These are phyloP conservation scores for Kwoniella dendrophila DNA, from an alignment of 768 basidiomycete genomes.

Conservation along the genomic window DNA sequence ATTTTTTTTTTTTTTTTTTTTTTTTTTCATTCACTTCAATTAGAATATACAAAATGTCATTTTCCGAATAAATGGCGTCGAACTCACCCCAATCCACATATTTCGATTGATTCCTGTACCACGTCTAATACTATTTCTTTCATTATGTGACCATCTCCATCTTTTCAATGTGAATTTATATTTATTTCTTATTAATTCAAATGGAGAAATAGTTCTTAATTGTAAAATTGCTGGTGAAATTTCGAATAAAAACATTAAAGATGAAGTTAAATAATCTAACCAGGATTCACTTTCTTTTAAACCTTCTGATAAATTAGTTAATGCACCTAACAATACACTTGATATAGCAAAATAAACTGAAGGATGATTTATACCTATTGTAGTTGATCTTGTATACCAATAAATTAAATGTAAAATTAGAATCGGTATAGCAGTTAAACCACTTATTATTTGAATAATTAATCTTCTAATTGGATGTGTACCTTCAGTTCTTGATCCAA, in stretches of 20 bases:
- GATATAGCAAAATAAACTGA: not conserved
- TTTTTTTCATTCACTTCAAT: not conserved
- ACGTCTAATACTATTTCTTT: constrained; percentile 17
- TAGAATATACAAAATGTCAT: not conserved
- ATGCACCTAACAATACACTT: not conserved
- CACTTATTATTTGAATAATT: constrained; percentile 1
- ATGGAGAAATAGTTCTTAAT: constrained; percentile 6
- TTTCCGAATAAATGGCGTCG: not conserved
- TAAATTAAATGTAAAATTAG: constrained; percentile 20
- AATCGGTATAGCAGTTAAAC: constrained; percentile 13
- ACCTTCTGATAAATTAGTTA: not conserved
- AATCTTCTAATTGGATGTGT: constrained; percentile 26
- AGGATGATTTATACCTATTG: constrained; percentile 16
- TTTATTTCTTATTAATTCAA: constrained; percentile 11
- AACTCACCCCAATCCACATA: constrained; percentile 16
- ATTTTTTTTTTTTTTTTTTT: too few relatives aligned
- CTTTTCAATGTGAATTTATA: constrained; percentile 4
- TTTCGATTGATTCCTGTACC: not conserved
- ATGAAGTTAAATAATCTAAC: not conserved
- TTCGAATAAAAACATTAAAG: not conserved
- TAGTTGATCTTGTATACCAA: constrained; percentile 33
- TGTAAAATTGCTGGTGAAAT: constrained; percentile 3
- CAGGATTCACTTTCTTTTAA: not conserved
- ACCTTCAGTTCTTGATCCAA: constrained; percentile 19
- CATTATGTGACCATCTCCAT: constrained; percentile 12